phyloP scores from a whole-genome alignment of 306 rosid species.

The Trifolium subterraneum region DNA sequence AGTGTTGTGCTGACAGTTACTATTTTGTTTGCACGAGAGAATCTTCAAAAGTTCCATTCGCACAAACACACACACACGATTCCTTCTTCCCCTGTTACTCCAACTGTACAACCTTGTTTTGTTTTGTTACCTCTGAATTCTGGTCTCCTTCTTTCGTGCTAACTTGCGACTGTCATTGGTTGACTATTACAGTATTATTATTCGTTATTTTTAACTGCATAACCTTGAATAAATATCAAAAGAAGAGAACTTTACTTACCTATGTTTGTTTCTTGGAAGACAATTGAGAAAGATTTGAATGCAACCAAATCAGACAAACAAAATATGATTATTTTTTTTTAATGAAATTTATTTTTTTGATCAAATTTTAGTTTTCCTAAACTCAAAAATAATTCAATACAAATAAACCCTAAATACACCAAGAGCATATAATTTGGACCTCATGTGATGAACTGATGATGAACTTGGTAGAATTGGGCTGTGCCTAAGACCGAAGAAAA shows the following conservation, averaged over 20 bases:
- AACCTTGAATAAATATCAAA: not conserved
- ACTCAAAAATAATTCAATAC: too few relatives aligned
- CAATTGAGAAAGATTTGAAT: not conserved
- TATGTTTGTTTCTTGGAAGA: not conserved
- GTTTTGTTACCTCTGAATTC: constrained; percentile 7
- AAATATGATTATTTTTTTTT: not conserved
- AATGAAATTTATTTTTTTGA: too few relatives aligned
- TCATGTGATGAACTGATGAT: too few relatives aligned
- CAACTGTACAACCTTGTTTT: constrained; percentile 1
- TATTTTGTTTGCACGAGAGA: constrained; percentile 52
- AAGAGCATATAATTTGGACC: too few relatives aligned
- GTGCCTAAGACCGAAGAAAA: too few relatives aligned
- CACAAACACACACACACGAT: not conserved
- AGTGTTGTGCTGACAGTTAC: constrained; percentile 46
- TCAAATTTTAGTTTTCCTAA: too few relatives aligned
- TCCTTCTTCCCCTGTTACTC: not conserved
- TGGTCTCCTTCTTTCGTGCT: not conserved
- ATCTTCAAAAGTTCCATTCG: constrained; percentile 45
- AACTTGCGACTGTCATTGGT: not conserved
- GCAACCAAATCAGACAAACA: not conserved
- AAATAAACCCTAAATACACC: too few relatives aligned
- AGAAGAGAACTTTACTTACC: not conserved
- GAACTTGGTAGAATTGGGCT: too few relatives aligned
- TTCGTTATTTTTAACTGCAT: too few relatives aligned
- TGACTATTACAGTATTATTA: not conserved